Conservation (phyloP, 306 rosid genomes). For the Pueraria montana region DNA sequence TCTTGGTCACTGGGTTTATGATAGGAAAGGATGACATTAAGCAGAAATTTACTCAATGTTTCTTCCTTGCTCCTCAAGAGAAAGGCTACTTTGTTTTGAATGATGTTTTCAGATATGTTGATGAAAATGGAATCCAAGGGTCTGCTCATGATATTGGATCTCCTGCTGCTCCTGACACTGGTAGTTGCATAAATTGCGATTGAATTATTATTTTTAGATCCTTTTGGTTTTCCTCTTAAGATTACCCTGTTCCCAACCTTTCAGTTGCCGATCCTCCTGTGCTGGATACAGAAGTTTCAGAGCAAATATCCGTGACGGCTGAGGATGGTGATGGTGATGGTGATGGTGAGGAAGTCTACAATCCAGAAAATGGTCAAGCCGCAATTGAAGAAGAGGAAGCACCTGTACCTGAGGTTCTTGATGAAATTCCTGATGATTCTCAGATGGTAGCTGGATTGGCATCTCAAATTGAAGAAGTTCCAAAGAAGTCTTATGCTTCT, state of each 20-base stretch:
- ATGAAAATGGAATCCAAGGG: constrained; percentile 58
- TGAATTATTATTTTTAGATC: constrained; percentile 11
- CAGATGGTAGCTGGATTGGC: constrained; percentile 57
- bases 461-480: constrained; percentile 67
- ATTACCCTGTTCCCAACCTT: background rate
- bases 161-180: constrained; percentile 54
- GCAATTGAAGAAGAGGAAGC: constrained; percentile 62
- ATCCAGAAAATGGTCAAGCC: constrained; percentile 58
- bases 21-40: constrained; percentile 65
- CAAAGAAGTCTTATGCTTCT: constrained; percentile 87
- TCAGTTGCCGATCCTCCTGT: constrained; percentile 57
- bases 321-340: constrained; percentile 51
- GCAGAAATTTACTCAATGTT: constrained; percentile 79
- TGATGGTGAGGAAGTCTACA: constrained; percentile 57
- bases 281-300: constrained; percentile 53
- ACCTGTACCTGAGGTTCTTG: constrained; percentile 66
- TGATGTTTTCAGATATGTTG: constrained; percentile 87
- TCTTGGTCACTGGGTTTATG: constrained; percentile 88
- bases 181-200: constrained; percentile 49
- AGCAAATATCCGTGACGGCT: constrained; percentile 45
- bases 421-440: constrained; percentile 69
- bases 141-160: constrained; percentile 52
- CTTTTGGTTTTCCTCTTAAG: constrained; percentile 8
- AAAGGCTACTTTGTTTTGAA: constrained; percentile 89
- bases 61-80: constrained; percentile 96